Percentiles rank a stretch among this genome's conserved stretches.
Evolutionary conservation across 768 basidiomycete species (phyloP).

Genomic region (Mycena maculata): DNA sequence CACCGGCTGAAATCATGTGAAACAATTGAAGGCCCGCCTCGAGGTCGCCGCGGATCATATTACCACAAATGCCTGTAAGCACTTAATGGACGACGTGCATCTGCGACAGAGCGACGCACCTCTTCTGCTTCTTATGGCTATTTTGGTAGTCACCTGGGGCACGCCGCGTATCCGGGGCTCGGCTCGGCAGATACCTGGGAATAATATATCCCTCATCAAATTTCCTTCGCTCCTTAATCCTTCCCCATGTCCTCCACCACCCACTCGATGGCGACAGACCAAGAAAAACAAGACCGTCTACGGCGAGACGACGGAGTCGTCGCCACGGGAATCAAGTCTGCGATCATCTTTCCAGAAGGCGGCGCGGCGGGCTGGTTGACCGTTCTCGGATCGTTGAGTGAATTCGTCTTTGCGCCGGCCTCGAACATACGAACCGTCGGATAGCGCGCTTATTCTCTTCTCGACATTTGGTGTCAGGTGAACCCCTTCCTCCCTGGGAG

Average conservation of each 20-base stretch:
- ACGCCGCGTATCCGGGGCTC: slow-evolving; percentile 16
- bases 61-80: background rate
- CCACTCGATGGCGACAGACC: slow-evolving; percentile 24
- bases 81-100: slow-evolving; percentile 21
- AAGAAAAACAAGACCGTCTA: slow-evolving; percentile 21
- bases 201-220: slow-evolving; percentile 10
- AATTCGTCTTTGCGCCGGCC: background rate
- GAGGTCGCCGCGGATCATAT: slow-evolving; percentile 26
- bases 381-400: slow-evolving; percentile 30
- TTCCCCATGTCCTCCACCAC: slow-evolving; percentile 23
- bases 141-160: slow-evolving; percentile 21
- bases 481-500: too few relatives aligned
- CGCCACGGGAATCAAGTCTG: background rate
- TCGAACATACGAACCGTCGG: background rate
- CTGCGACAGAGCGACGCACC: slow-evolving; percentile 24
- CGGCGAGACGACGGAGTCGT: background rate
- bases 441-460: slow-evolving; percentile 31
- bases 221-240: slow-evolving; percentile 1
- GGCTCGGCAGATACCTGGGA: slow-evolving; percentile 4
- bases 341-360: slow-evolving; percentile 26
- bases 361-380: slow-evolving; percentile 29
- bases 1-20: background rate
- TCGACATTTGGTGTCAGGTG: slow-evolving; percentile 30
- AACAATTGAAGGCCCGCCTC: background rate
- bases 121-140: slow-evolving; percentile 23